Percentiles rank a stretch among this genome's conserved stretches.
Evolutionary conservation across 108 stramenopile genomes (phyloP).

Genomic region (Nitzschia putrida): DNA sequence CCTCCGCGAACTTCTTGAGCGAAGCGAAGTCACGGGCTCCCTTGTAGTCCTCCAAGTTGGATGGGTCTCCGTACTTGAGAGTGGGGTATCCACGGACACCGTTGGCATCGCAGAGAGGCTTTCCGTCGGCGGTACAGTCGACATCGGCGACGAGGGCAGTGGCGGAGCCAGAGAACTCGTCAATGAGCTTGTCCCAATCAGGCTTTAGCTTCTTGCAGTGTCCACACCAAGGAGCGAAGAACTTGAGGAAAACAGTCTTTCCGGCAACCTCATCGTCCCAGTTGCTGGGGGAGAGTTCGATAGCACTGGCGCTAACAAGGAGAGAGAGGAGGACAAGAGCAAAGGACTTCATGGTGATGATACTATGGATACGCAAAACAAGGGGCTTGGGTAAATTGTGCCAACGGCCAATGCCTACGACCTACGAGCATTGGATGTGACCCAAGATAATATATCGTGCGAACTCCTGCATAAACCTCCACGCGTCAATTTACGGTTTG

Average conservation of each 20-base stretch:
- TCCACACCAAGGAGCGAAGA: conserved; percentile 80
- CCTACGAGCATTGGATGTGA: background rate
- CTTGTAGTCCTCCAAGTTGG: conserved; percentile 79
- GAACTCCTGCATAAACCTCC: background rate
- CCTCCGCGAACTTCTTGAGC: conserved; percentile 72
- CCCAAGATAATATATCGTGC: background rate
- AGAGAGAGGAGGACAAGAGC: conserved; percentile 24
- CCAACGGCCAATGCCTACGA: background rate
- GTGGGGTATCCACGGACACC: conserved; percentile 87
- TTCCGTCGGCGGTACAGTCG: conserved; percentile 80
- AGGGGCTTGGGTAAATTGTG: background rate
- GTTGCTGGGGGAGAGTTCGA: conserved; percentile 69
- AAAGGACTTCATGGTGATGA: conserved; percentile 34
- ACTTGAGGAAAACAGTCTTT: conserved; percentile 85
- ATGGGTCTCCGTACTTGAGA: conserved; percentile 76
- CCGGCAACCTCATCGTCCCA: conserved; percentile 59
- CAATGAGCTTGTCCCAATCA: conserved; percentile 84
- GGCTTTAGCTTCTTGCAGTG: conserved; percentile 62
- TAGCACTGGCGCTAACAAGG: conserved; percentile 34
- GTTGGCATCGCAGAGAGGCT: conserved; percentile 71
- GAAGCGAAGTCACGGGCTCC: conserved; percentile 69
- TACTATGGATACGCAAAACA: too few species aligned
- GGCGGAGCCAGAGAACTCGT: conserved; percentile 46
- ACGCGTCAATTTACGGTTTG: background rate
- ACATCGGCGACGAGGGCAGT: conserved; percentile 79